Conservation (phyloP, 129 eudicot genomes). For the Smallanthus sonchifolius region DNA sequence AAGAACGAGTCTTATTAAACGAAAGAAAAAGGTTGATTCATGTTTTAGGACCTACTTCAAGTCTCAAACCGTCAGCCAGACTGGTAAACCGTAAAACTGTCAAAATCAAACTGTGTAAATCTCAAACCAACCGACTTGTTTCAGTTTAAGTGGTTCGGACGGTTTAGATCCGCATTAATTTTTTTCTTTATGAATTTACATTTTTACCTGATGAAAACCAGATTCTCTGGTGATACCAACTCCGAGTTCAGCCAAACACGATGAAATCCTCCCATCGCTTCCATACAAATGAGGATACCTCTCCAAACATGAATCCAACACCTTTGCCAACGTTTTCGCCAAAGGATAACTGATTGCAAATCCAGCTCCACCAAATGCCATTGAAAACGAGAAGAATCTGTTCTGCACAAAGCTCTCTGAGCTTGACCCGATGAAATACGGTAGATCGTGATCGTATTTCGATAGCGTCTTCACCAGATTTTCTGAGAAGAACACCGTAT, state of each 20-base stretch:
- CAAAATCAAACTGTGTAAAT: neutral
- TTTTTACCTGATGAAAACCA: constrained; percentile 84
- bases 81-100: neutral
- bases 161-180: neutral
- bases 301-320: constrained; percentile 74
- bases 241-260: constrained; percentile 87
- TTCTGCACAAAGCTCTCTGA: constrained; percentile 67
- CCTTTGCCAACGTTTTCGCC: constrained; percentile 69
- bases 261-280: constrained; percentile 71
- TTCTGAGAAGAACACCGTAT: constrained; percentile 68
- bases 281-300: constrained; percentile 82
- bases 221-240: constrained; percentile 61
- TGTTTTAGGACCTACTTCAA: neutral
- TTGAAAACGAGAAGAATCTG: constrained; percentile 46
- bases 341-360: constrained; percentile 85
- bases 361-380: constrained; percentile 95
- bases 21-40: too few species aligned
- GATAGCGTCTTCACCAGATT: constrained; percentile 70
- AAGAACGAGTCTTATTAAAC: neutral
- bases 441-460: constrained; percentile 63
- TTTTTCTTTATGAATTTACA: neutral
- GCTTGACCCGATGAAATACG: constrained; percentile 69
- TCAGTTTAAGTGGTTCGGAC: too few species aligned
- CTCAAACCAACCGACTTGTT: too few species aligned
- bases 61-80: neutral